Evolutionary conservation across 768 basidiomycete genomes (phyloP), one percentile per base, ranked within the genome.

Genomic region (Pulveroboletus sp.): DNA sequence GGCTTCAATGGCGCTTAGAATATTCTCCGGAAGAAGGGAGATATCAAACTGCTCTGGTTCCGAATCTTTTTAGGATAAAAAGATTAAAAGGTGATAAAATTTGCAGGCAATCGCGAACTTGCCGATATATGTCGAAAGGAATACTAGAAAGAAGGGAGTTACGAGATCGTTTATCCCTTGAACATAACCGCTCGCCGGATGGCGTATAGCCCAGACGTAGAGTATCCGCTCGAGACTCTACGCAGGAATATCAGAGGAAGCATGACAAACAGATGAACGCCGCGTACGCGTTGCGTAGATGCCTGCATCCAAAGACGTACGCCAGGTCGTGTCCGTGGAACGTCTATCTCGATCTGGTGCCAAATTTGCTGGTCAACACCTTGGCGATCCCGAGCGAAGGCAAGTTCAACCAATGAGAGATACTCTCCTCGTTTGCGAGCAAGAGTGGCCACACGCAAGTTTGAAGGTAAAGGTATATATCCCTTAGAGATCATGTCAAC

Each of bases 321-420:
- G 18, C 94, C 93, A 15, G 96, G 94, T 43, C 94, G 73, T 35
- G 96, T 99, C 46, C 96, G 77, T 10, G 96, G 96, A 6, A 97
- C 95, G 62, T 99, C 96, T 52, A 97, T 98, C 63, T 93, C 92
- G 59, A 98, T 98, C 69, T 99, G 96, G 70, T 98, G 96, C 96
- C 96, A 98, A 64, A 98, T 95, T 69, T 91, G 89, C 60, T 93
- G 92, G 68, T 99, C 95, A 28, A 95, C 77, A 0, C 88, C 85
- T 49, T 88, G 85, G 28, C 82, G 79, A 50, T 92, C 92, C 35
- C 89, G 79, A 11, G 88, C 83, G 66, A 98, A 99, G 14, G 96
- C 86, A 15, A 93, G 75, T 57, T 90, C 82, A 8, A 95, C 94
- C 52, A 97, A 77, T 14, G 89, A 89, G 36, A 81, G 78, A 66